Conservation (phyloP, 192 early-diverging fungal genomes). For the Mortierella antarctica region DNA sequence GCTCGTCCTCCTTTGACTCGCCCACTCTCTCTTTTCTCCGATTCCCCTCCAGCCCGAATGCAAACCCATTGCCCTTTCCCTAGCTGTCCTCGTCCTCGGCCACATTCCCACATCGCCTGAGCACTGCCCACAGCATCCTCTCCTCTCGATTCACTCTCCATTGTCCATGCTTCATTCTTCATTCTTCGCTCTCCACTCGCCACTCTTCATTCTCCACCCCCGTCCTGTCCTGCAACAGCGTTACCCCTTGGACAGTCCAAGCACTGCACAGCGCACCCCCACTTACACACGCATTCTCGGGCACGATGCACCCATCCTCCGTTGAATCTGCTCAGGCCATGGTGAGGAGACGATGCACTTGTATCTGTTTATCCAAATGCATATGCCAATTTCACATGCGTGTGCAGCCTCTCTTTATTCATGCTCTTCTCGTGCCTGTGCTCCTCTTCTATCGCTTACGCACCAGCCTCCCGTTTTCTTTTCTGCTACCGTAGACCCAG, state of each 20-base stretch:
- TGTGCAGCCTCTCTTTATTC: no score
- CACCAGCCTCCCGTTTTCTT: neutral
- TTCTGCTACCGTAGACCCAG: constrained; percentile 1
- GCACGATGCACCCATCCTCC: neutral
- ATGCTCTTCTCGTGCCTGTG: no score
- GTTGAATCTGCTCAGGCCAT: constrained; percentile 8
- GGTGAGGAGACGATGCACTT: constrained; percentile 9
- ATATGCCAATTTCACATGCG: constrained; percentile 2
- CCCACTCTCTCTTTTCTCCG: neutral
- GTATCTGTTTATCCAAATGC: neutral
- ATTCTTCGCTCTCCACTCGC: neutral
- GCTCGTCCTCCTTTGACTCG: neutral
- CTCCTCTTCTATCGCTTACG: no score
- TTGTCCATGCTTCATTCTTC: neutral
- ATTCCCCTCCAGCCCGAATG: neutral
- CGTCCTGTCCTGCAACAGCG: neutral
- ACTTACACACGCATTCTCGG: neutral
- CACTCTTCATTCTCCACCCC: constrained; percentile 1
- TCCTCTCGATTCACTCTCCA: neutral
- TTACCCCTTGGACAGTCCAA: no score
- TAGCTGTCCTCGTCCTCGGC: neutral
- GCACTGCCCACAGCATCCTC: neutral
- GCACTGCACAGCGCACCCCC: neutral
- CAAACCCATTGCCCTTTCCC: neutral
- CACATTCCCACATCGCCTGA: neutral